Percentiles rank a stretch among this genome's conserved stretches.
Evolutionary conservation across 768 basidiomycete species (phyloP).

Genomic region (Hemileccinum impolitum): DNA sequence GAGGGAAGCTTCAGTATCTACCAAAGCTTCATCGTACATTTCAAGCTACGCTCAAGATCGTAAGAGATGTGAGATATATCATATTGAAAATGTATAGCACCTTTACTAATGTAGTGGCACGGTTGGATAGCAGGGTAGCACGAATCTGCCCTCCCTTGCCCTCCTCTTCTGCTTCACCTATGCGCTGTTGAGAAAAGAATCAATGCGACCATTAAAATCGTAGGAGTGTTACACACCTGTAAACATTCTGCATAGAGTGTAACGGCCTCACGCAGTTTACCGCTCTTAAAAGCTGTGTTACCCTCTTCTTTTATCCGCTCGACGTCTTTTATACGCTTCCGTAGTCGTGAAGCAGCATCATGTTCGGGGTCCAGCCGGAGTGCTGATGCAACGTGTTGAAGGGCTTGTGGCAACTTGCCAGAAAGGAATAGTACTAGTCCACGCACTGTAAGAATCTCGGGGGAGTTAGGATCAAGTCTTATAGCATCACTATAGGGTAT

Average conservation of each 20-base stretch:
- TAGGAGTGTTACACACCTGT: constrained; percentile 42
- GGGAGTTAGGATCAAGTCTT: constrained; percentile 66
- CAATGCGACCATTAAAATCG: neutral
- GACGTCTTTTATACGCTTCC: constrained; percentile 79
- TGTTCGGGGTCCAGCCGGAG: constrained; percentile 78
- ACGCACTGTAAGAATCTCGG: constrained; percentile 74
- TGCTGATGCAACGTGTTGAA: constrained; percentile 68
- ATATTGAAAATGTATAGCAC: constrained; percentile 31
- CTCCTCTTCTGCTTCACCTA: constrained; percentile 67
- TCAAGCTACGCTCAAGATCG: constrained; percentile 45
- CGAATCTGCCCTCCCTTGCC: constrained; percentile 78
- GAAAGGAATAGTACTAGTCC: constrained; percentile 76
- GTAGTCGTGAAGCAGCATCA: constrained; percentile 61
- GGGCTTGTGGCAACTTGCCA: constrained; percentile 65
- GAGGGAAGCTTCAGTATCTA: constrained; percentile 69
- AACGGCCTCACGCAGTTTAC: constrained; percentile 57
- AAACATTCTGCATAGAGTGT: constrained; percentile 70
- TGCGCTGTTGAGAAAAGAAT: constrained; percentile 40
- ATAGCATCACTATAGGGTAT: constrained; percentile 59
- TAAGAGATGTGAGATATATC: neutral
- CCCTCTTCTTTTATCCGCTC: constrained; percentile 85
- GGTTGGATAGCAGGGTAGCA: constrained; percentile 77
- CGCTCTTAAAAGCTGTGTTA: constrained; percentile 68
- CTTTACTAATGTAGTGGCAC: constrained; percentile 79
- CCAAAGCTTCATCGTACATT: constrained; percentile 62